phyloP scores from a whole-genome alignment of 768 basidiomycete species.

The Mycena capillaripes region DNA sequence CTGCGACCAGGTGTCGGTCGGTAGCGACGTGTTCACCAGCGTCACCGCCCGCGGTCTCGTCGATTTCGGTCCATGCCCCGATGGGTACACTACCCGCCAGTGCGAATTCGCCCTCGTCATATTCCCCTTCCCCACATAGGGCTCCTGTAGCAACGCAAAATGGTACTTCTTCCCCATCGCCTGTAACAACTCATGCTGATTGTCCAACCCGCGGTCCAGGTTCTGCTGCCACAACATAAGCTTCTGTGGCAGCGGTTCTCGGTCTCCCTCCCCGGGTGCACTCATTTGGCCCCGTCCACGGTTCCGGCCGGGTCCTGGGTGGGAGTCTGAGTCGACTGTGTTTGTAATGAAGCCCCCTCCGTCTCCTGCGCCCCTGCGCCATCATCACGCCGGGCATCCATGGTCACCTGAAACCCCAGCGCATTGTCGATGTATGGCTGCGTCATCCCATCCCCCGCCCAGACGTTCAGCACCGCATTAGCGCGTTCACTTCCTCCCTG shows the following conservation, averaged over 20 bases:
- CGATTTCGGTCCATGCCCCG: not conserved
- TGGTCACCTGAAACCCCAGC: not conserved
- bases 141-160: constrained; percentile 8
- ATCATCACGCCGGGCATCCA: no score
- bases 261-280: not conserved
- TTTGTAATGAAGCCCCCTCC: no score
- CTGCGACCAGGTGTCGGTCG: constrained; percentile 2
- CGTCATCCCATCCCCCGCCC: no score
- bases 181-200: constrained; percentile 9
- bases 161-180: not conserved
- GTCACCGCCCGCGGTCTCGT: not conserved
- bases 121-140: not conserved
- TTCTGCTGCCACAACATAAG: not conserved
- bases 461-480: no score
- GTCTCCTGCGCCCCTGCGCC: no score
- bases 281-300: constrained; percentile 8
- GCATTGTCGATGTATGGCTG: not conserved
- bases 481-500: not conserved
- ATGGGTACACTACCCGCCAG: constrained; percentile 4
- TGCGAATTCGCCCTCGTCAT: constrained; percentile 7
- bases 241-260: not conserved
- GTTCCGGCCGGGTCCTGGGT: constrained; percentile 2
- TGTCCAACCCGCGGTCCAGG: constrained; percentile 4
- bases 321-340: no score
- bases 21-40: not conserved